Evolutionary conservation across 441 rosid genomes (phyloP).

Genomic region (Erodium trifolium): DNA sequence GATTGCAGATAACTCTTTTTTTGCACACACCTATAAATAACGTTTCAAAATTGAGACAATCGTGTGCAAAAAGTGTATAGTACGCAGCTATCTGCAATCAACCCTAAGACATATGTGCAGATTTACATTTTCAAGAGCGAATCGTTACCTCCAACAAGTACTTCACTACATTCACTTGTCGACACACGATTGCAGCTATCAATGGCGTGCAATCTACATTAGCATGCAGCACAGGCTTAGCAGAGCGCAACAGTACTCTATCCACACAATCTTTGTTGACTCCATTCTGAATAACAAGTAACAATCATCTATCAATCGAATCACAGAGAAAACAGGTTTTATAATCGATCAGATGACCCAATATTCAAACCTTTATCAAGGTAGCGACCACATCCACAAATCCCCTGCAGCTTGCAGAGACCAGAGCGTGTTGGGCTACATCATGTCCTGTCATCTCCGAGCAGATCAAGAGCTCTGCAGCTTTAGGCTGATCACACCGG

Average conservation of each 20-base stretch:
- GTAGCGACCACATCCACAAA: slow-evolving; percentile 23
- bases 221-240: slow-evolving; percentile 30
- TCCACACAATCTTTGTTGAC: slow-evolving; percentile 21
- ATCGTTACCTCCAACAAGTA: slow-evolving; percentile 27
- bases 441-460: slow-evolving; percentile 29
- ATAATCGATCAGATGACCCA: background rate
- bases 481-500: slow-evolving; percentile 27
- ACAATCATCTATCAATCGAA: background rate
- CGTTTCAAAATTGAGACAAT: too few relatives aligned
- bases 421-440: slow-evolving; percentile 25
- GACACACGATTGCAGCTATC: slow-evolving; percentile 30
- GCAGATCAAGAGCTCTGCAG: slow-evolving; percentile 26
- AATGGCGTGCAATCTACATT: slow-evolving; percentile 29
- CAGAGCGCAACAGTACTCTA: slow-evolving; percentile 27
- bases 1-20: too few relatives aligned
- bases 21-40: too few relatives aligned
- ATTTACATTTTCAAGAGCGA: background rate
- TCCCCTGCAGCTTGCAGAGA: slow-evolving; percentile 31
- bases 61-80: too few relatives aligned
- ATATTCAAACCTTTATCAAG: slow-evolving; percentile 20
- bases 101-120: background rate
- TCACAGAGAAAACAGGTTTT: background rate
- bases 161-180: slow-evolving; percentile 26
- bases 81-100: too few relatives aligned
- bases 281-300: slow-evolving; percentile 22